Evolutionary conservation across 208 protist genomes (phyloP).

Genomic region (Wallacemonas sp.): DNA sequence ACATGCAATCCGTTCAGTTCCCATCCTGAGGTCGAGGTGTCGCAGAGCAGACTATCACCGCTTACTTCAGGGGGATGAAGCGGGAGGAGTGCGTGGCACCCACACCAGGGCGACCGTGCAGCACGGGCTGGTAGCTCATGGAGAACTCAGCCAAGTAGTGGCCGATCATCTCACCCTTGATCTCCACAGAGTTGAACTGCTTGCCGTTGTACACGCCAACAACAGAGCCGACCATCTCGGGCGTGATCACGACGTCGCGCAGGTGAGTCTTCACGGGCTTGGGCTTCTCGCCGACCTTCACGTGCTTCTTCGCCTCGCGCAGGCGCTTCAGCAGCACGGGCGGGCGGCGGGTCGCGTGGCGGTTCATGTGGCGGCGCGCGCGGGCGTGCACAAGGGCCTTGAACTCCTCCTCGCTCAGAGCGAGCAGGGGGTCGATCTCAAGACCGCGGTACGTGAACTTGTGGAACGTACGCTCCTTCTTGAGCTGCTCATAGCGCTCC

Average conservation of each 20-base stretch:
- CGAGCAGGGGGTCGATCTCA: conserved; percentile 95
- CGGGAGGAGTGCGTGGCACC: conserved; percentile 96
- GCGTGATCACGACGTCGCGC: conserved; percentile 99
- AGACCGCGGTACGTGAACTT: conserved; percentile 98
- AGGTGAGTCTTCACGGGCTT: conserved; percentile 99
- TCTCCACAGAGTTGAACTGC: conserved; percentile 98
- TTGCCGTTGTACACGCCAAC: conserved; percentile 99
- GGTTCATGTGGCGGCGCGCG: conserved; percentile 94
- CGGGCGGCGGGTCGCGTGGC: conserved; percentile 91
- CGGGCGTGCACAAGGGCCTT: conserved; percentile 93
- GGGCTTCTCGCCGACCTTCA: conserved; percentile 97
- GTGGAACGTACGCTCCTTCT: conserved; percentile 98
- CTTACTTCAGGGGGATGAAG: conserved; percentile 89
- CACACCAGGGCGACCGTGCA: conserved; percentile 99
- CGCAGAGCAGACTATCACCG: neutral
- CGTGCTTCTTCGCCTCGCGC: conserved; percentile 96
- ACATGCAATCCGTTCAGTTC: too few species aligned
- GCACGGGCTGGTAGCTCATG: conserved; percentile 98
- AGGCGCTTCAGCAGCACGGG: conserved; percentile 97
- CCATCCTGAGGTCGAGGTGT: too few species aligned
- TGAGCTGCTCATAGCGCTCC: conserved; percentile 91
- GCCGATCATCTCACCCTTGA: conserved; percentile 99
- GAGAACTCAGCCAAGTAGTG: conserved; percentile 99
- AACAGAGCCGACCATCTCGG: conserved; percentile 99
- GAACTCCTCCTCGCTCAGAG: conserved; percentile 94